Conservation (phyloP, 2,329 filamentous ascomycete genomes). For the Aspergillus quadrilineatus region DNA sequence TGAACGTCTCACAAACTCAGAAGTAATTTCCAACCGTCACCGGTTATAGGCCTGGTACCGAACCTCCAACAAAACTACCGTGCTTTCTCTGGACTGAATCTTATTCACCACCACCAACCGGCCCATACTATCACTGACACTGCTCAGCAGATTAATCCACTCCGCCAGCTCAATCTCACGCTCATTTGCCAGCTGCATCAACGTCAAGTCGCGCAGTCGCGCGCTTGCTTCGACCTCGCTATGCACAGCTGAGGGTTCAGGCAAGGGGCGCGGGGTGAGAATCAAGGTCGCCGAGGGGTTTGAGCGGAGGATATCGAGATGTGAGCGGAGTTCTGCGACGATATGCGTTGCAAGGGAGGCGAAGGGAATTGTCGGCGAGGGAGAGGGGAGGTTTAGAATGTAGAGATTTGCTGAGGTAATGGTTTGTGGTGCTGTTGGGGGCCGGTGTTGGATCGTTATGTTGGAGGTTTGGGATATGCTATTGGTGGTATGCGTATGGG, state of each 20-base stretch:
- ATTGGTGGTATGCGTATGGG: background rate
- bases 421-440: conserved; percentile 5
- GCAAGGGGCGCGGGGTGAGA: conserved; percentile 21
- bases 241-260: background rate
- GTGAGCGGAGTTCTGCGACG: conserved; percentile 30
- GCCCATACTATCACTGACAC: conserved; percentile 8
- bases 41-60: conserved; percentile 8
- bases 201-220: conserved; percentile 5
- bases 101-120: conserved; percentile 12
- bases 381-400: conserved; percentile 30
- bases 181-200: conserved; percentile 11
- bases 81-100: background rate
- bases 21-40: background rate
- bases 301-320: conserved; percentile 32
- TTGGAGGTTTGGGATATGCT: background rate
- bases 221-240: conserved; percentile 1
- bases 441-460: conserved; percentile 9
- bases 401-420: conserved; percentile 35
- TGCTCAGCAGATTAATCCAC: conserved; percentile 3
- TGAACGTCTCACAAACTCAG: too few relatives aligned
- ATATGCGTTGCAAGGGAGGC: conserved; percentile 18
- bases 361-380: conserved; percentile 11
- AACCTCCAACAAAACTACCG: conserved; percentile 6
- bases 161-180: conserved; percentile 4
- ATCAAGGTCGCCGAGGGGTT: conserved; percentile 29